Percentiles rank a stretch among this genome's conserved stretches.
Evolutionary conservation across 805 yeast genomes (phyloP).

Genomic region (Schwanniomyces occidentalis): DNA sequence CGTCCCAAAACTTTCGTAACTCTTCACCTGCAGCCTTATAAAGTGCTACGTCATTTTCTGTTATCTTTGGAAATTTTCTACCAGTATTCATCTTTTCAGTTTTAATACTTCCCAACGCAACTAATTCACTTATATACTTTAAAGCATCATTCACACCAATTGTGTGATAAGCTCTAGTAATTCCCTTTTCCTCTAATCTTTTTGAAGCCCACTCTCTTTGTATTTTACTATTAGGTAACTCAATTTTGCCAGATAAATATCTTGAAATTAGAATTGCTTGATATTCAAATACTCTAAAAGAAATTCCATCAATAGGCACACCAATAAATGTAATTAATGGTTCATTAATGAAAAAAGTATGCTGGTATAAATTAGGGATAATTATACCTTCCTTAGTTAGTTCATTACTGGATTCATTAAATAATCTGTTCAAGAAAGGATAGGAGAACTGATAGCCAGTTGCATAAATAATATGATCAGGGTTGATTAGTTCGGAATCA

Average conservation of each 20-base stretch:
- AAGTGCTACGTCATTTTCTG: conserved; percentile 14
- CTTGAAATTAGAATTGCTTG: conserved; percentile 69
- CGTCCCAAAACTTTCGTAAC: conserved; percentile 22
- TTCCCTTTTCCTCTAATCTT: conserved; percentile 44
- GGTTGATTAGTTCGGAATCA: conserved; percentile 44
- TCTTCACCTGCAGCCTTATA: conserved; percentile 15
- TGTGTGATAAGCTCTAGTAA: conserved; percentile 33
- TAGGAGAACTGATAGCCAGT: conserved; percentile 72
- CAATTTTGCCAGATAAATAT: conserved; percentile 55
- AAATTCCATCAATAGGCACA: conserved; percentile 59
- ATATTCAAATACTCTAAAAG: conserved; percentile 59
- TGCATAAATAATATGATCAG: conserved; percentile 65
- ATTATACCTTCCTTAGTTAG: conserved; percentile 25
- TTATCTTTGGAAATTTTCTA: conserved; percentile 22
- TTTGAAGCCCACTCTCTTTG: conserved; percentile 46
- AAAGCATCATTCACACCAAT: conserved; percentile 34
- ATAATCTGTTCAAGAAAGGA: conserved; percentile 51
- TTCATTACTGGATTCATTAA: conserved; percentile 41
- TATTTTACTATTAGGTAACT: conserved; percentile 47
- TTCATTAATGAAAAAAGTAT: conserved; percentile 55
- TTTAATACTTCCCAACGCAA: conserved; percentile 21
- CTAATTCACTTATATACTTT: conserved; percentile 21
- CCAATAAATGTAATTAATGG: conserved; percentile 68
- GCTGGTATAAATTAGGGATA: conserved; percentile 54
- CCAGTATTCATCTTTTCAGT: conserved; percentile 14